Evolutionary conservation across 106 monocot genomes (phyloP), one percentile per base, ranked within the genome.

Genomic region (Vanilla planifolia): DNA sequence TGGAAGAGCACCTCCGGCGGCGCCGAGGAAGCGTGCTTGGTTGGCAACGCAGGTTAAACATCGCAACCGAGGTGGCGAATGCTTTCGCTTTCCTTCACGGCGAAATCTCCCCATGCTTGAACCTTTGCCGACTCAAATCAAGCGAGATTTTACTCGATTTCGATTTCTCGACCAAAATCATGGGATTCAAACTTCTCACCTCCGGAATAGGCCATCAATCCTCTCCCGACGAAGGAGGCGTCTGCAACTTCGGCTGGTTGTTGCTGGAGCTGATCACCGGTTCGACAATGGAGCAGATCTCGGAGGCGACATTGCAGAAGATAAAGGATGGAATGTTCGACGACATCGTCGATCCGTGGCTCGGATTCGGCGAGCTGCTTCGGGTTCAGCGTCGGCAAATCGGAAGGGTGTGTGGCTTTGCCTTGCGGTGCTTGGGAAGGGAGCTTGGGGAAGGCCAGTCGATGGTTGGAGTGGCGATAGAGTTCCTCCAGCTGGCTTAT

Each of bases 231-330:
- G 63, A 74, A n/a, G 43, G 72, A 43, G 71, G 70, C 17, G 69
- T 75, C 1, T 62, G 51, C 75, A 71, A 79, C 61, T 93, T 85
- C 43, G 85, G 93, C 28, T 46, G 74, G 8, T 39, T 93, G 6
- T 45, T 93, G 2, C 56, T 93, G 33, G 93, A 89, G 70, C 72
- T 93, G 3, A 56, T 89, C 5, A 69, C 69, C 22, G 89, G 93
- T 14, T 65, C 52, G 17, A 68, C 61, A 59, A 60, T 64, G 24
- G 69, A 39, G 26, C 50, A 76, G 48, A 45, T 73, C 7, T 39
- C 59, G 22, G 77, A 73, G 25, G 24, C 67, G 20, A 52, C 73
- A 1, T 51, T 77, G 30, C 43, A 35, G 2, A 88, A 80, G 56
- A 77, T 89, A 52, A 74, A 69, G 25, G 81, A 74, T 1, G 63